Evolutionary conservation across 345 rosid genomes (phyloP).

Genomic region (Murraya paniculata): DNA sequence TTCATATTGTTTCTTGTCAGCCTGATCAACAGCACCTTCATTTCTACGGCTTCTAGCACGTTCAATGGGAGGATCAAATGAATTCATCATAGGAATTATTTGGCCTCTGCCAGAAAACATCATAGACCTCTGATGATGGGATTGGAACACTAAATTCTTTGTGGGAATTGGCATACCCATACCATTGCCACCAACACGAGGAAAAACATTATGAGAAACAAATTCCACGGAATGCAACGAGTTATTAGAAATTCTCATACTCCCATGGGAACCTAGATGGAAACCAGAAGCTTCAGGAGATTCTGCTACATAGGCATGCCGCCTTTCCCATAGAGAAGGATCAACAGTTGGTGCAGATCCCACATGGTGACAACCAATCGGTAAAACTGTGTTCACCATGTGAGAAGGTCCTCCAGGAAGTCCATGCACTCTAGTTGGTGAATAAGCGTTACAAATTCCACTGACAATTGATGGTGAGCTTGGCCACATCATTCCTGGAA

Average conservation of each 20-base stretch:
- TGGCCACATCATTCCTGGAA: constrained; percentile 57
- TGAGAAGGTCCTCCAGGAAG: constrained; percentile 43
- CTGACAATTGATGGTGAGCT: constrained; percentile 48
- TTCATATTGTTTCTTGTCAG: constrained; percentile 62
- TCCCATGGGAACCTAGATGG: constrained; percentile 54
- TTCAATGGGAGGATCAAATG: constrained; percentile 47
- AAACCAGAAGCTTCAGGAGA: constrained; percentile 47
- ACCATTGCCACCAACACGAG: constrained; percentile 35
- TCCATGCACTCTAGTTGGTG: constrained; percentile 35
- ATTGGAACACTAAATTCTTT: constrained; percentile 39
- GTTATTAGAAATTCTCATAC: constrained; percentile 40
- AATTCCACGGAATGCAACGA: constrained; percentile 41
- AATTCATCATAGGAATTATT: constrained; percentile 29
- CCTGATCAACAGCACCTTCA: constrained; percentile 43
- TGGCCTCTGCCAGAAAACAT: constrained; percentile 42
- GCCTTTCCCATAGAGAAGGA: constrained; percentile 54
- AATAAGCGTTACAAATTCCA: constrained; percentile 38
- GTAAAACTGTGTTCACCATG: constrained; percentile 30
- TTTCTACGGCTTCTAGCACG: constrained; percentile 55
- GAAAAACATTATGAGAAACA: constrained; percentile 33
- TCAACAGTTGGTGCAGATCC: constrained; percentile 58
- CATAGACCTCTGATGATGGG: constrained; percentile 42
- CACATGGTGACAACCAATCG: constrained; percentile 39
- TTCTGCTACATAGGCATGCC: constrained; percentile 42
- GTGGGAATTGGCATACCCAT: constrained; percentile 34